A percentile compares a stretch with the other conserved stretches of the same genome.
phyloP scores from a whole-genome alignment of 2,329 filamentous ascomycete species.

The Lachnellula arida region DNA sequence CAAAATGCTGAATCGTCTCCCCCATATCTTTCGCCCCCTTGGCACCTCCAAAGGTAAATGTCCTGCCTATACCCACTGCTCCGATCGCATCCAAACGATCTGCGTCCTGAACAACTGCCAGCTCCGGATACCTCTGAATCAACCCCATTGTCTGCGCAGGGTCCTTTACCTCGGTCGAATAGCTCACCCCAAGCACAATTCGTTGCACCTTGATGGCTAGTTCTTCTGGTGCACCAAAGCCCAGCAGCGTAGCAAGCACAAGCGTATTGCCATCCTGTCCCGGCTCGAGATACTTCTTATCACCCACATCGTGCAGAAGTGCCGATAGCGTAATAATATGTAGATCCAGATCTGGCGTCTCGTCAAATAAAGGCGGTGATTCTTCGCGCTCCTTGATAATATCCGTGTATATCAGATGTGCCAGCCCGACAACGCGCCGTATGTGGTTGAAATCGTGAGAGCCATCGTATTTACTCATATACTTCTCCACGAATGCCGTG shows the following conservation, averaged over 20 bases:
- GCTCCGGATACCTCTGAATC: conserved; percentile 62
- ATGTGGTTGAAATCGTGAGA: conserved; percentile 90
- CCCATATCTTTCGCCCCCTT: conserved; percentile 52
- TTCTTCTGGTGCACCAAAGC: conserved; percentile 52
- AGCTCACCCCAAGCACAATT: conserved; percentile 76
- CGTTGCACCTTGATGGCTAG: conserved; percentile 66
- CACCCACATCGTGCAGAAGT: conserved; percentile 83
- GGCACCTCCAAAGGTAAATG: conserved; percentile 73
- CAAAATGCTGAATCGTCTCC: conserved; percentile 68
- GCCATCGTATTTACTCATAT: conserved; percentile 75
- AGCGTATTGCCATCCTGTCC: conserved; percentile 54
- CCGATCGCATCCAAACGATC: conserved; percentile 92
- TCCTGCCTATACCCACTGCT: conserved; percentile 75
- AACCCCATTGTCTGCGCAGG: conserved; percentile 54
- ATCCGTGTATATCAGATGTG: conserved; percentile 39
- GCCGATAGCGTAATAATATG: conserved; percentile 56
- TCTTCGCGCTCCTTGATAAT: conserved; percentile 18
- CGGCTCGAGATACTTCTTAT: conserved; percentile 46
- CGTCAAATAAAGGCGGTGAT: conserved; percentile 10
- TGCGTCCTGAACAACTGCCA: conserved; percentile 87
- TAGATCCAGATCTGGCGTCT: conserved; percentile 50
- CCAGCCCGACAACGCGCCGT: conserved; percentile 69
- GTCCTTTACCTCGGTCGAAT: conserved; percentile 68
- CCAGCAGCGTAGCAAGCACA: conserved; percentile 52
- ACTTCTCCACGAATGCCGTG: conserved; percentile 60